Evolutionary conservation across 257 asterid species (phyloP).

Genomic region (Fraxinus pennsylvanica): DNA sequence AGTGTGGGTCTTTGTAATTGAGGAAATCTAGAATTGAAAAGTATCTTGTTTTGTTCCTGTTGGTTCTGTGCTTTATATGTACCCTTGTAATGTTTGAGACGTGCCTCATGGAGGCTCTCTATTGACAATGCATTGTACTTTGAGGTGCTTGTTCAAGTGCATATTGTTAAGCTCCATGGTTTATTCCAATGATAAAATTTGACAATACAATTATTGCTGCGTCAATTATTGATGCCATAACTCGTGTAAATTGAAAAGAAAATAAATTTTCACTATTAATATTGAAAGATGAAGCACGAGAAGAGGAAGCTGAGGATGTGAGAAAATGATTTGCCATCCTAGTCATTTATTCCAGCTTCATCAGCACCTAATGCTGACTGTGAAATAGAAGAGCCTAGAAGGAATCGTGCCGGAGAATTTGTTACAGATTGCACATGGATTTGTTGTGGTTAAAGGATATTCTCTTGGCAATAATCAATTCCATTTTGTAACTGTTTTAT

Average conservation of each 20-base stretch:
- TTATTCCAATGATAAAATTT: neutral
- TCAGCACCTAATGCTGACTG: too few species aligned
- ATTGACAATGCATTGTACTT: conserved; percentile 5
- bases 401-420: too few species aligned
- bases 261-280: neutral
- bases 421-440: too few species aligned
- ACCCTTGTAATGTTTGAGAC: neutral
- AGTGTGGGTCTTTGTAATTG: neutral
- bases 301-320: too few species aligned
- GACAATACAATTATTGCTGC: neutral
- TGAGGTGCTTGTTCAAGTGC: conserved; percentile 14
- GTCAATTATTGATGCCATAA: neutral
- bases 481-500: too few species aligned
- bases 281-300: too few species aligned
- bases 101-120: conserved; percentile 6
- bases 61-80: conserved; percentile 5
- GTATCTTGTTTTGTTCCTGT: conserved; percentile 10
- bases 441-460: too few species aligned
- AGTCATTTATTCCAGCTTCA: too few species aligned
- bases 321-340: too few species aligned
- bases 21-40: conserved; percentile 8
- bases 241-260: conserved; percentile 1
- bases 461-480: too few species aligned
- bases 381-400: too few species aligned
- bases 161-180: conserved; percentile 1